Evolutionary conservation across 1,284 basidiomycete genomes (phyloP), one percentile per base, ranked within the genome.

Genomic region (Microbotryum saponariae): DNA sequence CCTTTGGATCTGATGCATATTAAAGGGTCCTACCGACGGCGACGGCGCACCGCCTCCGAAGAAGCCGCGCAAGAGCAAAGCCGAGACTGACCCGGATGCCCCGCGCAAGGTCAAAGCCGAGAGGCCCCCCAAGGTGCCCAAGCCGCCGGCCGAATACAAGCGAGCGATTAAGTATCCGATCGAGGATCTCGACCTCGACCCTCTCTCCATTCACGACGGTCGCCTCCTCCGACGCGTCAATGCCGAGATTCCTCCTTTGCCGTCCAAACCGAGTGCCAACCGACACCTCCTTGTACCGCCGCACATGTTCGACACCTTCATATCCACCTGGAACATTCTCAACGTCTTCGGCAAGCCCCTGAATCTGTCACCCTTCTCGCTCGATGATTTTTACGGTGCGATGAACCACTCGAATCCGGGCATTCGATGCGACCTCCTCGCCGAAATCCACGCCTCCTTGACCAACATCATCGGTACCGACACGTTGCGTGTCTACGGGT

Each of bases 371-470:
- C 79, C 86, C 12, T 91, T 97, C 74, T 88, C 91, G 0, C 79
- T 97, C 70, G 96, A 98, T 74, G 96, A 97, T 71, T 91, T 88
- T 73, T 91, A 94, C 73, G 82, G 85, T 63, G 87, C 91, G 0
- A 78, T 98, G 31, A 84, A 86, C 56, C 94, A 98, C 74, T 79
- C 81, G 18, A 78, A 82, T 56, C 72, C 78, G 45, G 88, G 90
- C 42, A 81, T 85, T 3, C 81, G 85, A 1, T 92, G 91, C 70
- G 73, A 81, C 42, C 79, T 98, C 49, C 81, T 97, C 47, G 84
- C 83, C 57, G 96, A 97, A 75, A 82, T 96, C 45, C 93, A 98
- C 75, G 86, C 88, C 0, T 83, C 84, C 0, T 82, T 98, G 47
- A 85, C 97, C 65, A 94, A 93, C 75, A 85, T 88, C 68, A 81